Evolutionary conservation across 2,329 filamentous ascomycete genomes (phyloP), one percentile per base, ranked within the genome.

Genomic region (Lecanicillium sp.): DNA sequence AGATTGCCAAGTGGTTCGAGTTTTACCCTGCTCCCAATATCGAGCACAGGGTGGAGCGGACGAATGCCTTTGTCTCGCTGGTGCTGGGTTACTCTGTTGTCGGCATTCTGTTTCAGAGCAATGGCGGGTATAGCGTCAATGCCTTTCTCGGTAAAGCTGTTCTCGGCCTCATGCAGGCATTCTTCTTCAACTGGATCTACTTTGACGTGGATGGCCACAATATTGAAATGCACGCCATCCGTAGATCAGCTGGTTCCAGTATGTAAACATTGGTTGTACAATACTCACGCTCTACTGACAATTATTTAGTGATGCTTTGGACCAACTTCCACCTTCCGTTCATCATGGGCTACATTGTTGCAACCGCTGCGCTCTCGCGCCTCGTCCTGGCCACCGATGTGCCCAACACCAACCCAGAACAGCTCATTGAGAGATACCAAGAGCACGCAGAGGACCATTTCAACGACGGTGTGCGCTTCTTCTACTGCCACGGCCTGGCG

Each of bases 11-110:
- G 5, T 53, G 62, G 4, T 75, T 79, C 41, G 75, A 80, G 45
- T 80, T 79, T 53, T 72, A 68, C 38, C 78, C 76, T 3, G 76
- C 73, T 1, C 61, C 75, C 33, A 82, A 80, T 46, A 82, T 82
- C 45, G 79, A 82, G 56, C 79, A 83, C 54, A 71, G 74, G 39
- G 74, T 77, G 4, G 78, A 81, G 54, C 63, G 79, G 6, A 81
- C 73, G 20, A 75, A 74, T 41, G 77, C 77, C 1, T 83, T 82
- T 49, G 74, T 81, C 0, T 73, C 76, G 0, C 60, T 82, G 3
- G 77, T 83, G 2, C 74, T 82, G 47, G 78, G 79, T 13, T 81
- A 80, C 46, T 76, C 71, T 2, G 77, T 82, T 17, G 68, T 82
- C 19, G 75, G 71, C 1, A 62, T 81, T 27, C 59, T 80, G 29